These are phyloP conservation scores for Termitomyces sp. DNA, from an alignment of 768 basidiomycete genomes.

Conservation along the genomic window DNA sequence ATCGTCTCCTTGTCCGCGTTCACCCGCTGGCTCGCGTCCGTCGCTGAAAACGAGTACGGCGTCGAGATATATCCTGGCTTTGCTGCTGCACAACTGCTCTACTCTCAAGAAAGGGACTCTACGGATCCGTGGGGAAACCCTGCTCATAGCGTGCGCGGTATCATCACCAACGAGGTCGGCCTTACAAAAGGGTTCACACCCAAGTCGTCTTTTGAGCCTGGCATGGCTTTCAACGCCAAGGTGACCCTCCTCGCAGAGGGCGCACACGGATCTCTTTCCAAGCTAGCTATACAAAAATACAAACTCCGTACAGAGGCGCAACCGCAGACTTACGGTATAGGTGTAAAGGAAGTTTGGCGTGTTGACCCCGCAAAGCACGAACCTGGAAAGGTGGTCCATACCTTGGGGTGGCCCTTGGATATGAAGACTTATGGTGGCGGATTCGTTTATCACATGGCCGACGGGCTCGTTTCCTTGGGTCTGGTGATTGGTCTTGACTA, in stretches of 20 bases:
- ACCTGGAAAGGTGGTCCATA: constrained; percentile 85
- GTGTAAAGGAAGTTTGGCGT: constrained; percentile 97
- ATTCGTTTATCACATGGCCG: constrained; percentile 95
- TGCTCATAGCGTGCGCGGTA: constrained; percentile 63
- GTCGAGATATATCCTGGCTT: constrained; percentile 98
- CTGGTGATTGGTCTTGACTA: constrained; percentile 94
- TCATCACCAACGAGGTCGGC: constrained; percentile 92
- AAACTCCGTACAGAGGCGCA: constrained; percentile 63
- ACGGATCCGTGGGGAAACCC: constrained; percentile 32
- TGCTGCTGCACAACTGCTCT: constrained; percentile 81
- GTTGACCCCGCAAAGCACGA: constrained; percentile 59
- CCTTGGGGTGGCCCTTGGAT: constrained; percentile 90
- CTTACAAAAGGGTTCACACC: constrained; percentile 68
- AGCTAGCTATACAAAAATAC: constrained; percentile 72
- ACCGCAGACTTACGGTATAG: constrained; percentile 94
- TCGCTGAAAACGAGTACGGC: constrained; percentile 76
- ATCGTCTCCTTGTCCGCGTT: constrained; percentile 86
- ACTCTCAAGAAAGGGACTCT: constrained; percentile 47
- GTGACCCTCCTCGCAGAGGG: constrained; percentile 93
- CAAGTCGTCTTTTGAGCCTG: constrained; percentile 90
- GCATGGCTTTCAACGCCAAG: constrained; percentile 92
- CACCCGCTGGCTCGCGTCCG: constrained; percentile 80
- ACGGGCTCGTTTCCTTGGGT: constrained; percentile 84
- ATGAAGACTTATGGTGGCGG: constrained; percentile 85
- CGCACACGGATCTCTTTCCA: constrained; percentile 87